Evolutionary conservation across 352 stramenopile genomes (phyloP), one percentile per base, ranked within the genome.

Genomic region (Halophytophthora polymorphica): DNA sequence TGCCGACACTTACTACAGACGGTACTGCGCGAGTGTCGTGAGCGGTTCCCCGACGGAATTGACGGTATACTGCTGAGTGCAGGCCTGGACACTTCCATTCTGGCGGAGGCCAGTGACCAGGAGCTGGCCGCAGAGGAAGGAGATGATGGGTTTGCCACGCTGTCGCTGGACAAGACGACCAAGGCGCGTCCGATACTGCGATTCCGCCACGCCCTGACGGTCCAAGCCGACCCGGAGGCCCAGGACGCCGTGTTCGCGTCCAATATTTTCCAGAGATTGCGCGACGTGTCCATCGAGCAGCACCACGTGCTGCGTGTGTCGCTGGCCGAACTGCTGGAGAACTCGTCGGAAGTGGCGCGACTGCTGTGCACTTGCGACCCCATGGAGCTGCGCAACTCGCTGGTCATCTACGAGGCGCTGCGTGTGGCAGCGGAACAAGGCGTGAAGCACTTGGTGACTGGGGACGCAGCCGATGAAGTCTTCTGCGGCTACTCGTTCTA

Each of bases 401-500:
- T 95, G 6, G 84, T 96, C 15, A 88, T 96, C 47, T 89, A 92
- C 29, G 71, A 77, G 7, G 77, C 79, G 3, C 66, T 96, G 13
- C 41, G 71, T 34, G 55, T 78, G 10, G 88, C 88, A 4, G 43
- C 60, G 1, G 47, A 64, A 13, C 62, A 62, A 8, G 86, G 86
- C 4, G 76, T 91, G 6, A 73, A 65, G 12, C 53, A 78, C 29
- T 70, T 93, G 3, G 53, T 96, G 31, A 93, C 86, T 14, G 88
- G 88, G 11, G 88, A 96, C 55, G 88, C 71, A 12, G 78, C 88
- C 2, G 88, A 96, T 58, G 88, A 96, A 56, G 62, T 96, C 7
- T 93, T 96, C 47, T 89, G 83, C 23, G 88, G 80, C 7, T 96
- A 96, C 63, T 79, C 71, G 15, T 96, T 96, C 66, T 94, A 86